Evolutionary conservation across 2,329 filamentous ascomycete genomes (phyloP).

Genomic region (Dendryphion nanum): DNA sequence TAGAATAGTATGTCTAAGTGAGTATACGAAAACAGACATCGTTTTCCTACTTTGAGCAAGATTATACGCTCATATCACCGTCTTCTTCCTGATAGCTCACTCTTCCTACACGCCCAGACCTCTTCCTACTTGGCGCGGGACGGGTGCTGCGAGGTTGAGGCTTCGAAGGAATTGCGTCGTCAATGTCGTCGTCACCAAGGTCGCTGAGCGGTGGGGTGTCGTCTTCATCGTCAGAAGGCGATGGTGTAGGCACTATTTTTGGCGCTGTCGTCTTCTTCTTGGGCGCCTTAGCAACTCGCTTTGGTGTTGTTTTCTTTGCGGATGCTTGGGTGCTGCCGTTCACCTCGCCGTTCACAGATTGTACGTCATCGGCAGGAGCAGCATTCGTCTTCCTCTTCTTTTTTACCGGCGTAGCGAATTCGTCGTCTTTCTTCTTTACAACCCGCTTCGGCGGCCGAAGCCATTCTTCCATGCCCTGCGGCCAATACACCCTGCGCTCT

Average conservation of each 20-base stretch:
- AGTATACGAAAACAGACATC: too few species aligned
- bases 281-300: slow-evolving; percentile 6
- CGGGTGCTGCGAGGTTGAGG: slow-evolving; percentile 22
- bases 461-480: slow-evolving; percentile 86
- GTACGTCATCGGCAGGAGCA: slow-evolving; percentile 19
- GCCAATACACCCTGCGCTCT: slow-evolving; percentile 84
- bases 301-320: slow-evolving; percentile 33
- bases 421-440: slow-evolving; percentile 54
- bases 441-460: slow-evolving; percentile 75
- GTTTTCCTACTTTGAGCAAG: not conserved
- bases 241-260: slow-evolving; percentile 44
- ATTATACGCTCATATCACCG: slow-evolving; percentile 21
- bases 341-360: slow-evolving; percentile 27
- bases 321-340: slow-evolving; percentile 28
- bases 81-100: slow-evolving; percentile 39
- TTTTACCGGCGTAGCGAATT: slow-evolving; percentile 19
- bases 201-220: slow-evolving; percentile 41
- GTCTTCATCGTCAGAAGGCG: slow-evolving; percentile 39
- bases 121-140: slow-evolving; percentile 22
- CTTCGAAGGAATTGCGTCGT: slow-evolving; percentile 15
- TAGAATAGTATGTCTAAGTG: not conserved
- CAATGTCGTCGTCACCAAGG: slow-evolving; percentile 32
- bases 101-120: slow-evolving; percentile 23
- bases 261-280: slow-evolving; percentile 27
- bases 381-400: slow-evolving; percentile 26